Evolutionary conservation across 2,329 filamentous ascomycete species (phyloP), one percentile per base, ranked within the genome.

Genomic region (Blumeria graminis): DNA sequence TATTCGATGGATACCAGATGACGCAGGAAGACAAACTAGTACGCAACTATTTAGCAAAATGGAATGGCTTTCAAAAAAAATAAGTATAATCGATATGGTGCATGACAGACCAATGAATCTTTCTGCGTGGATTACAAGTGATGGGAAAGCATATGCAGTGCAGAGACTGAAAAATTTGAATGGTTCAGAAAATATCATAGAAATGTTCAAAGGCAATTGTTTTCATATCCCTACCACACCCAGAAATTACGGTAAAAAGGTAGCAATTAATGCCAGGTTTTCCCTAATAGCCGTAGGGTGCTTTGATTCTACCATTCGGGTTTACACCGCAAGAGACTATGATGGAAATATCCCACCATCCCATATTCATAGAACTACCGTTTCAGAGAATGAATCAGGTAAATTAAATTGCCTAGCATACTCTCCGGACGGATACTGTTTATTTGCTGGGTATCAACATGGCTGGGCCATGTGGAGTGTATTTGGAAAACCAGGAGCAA

Each of bases 391-490:
- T 16, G 76, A 78, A 14, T 81, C 86, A 1, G 92, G 92, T 0
- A 68, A 70, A 11, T 71, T 95, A 55, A 87, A 78, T 1, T 84
- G 81, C 34, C 69, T 98, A 61, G 80, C 71, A 58, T 98, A 94
- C 71, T 95, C 92, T 0, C 88, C 90, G 0, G 92, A 98, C 67
- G 92, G 92, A 16, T 95, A 96, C 68, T 94, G 89, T 67, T 75
- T 98, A 8, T 95, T 98, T 68, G 88, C 84, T 46, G 92, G 90
- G 1, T 96, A 90, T 65, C 82, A 92, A 63, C 81, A 82, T 58
- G 93, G 92, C 0, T 98, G 92, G 92, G 84, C 86, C 4, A 90
- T 82, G 51, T 98, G 90, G 90, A 96, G 90, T 67, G 92, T 96
- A 39, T 98, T 94, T 68, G 92, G 92, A 36, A 95, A 94, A 68